Conservation (phyloP, 2,329 filamentous ascomycete genomes). For the Calonectria hongkongensis region DNA sequence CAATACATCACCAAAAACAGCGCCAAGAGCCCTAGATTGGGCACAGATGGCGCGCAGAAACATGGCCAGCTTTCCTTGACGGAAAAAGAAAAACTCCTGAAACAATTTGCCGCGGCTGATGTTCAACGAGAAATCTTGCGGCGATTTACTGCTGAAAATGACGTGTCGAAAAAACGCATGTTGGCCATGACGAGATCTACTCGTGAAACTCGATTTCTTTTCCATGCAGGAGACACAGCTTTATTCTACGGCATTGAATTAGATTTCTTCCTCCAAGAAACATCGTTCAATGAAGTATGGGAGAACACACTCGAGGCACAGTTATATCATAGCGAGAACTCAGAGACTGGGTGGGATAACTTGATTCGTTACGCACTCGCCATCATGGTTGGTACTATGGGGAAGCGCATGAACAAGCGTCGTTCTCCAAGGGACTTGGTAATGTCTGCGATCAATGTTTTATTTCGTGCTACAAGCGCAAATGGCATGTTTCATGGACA, state of each 20-base stretch:
- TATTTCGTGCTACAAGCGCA: background rate
- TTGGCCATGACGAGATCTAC: conserved; percentile 10
- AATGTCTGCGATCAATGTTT: background rate
- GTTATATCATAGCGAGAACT: background rate
- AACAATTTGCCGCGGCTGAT: background rate
- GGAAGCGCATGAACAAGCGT: background rate
- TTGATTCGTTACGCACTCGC: conserved; percentile 7
- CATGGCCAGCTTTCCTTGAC: background rate
- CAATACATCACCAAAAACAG: too few relatives aligned
- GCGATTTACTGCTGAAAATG: background rate
- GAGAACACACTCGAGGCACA: conserved; percentile 2
- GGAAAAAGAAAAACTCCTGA: background rate
- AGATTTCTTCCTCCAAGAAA: background rate
- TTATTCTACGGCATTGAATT: background rate
- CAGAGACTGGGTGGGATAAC: conserved; percentile 4
- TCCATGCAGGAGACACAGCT: background rate
- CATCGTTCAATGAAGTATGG: conserved; percentile 4
- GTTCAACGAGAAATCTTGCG: background rate
- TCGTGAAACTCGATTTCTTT: background rate
- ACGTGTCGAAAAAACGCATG: conserved; percentile 7
- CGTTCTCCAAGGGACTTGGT: background rate
- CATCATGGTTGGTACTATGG: background rate
- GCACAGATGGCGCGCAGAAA: background rate
- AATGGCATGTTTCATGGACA: conserved; percentile 6
- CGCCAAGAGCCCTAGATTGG: background rate